Evolutionary conservation across 148 eudicot genomes (phyloP), one percentile per base, ranked within the genome.

Genomic region (Silene uniflora): DNA sequence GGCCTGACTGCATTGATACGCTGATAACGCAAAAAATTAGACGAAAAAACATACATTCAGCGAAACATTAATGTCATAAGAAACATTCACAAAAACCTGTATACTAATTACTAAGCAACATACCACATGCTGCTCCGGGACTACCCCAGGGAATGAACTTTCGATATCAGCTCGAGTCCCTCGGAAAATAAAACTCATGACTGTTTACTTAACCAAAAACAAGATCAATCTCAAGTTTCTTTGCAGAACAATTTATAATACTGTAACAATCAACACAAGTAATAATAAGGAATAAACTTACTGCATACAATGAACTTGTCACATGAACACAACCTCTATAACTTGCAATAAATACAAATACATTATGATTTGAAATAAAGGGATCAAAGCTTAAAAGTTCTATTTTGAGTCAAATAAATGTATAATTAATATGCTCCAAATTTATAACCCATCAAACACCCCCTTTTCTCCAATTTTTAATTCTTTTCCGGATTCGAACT

Each of bases 111-210:
- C 39, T 0, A 58, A 55, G 10, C 21, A 52, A 52, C 32, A 46
- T 89, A 94, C 98, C 97, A 90, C 78, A 17, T 91, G 91, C 32
- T 95, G 85, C 71, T 94, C 97, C 23, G 98, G 93, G 64, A 89
- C 80, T 79, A 90, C 79, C 23, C 88, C 93, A 10, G 95, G 87
- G 86, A 88, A 88, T 19, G 93, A 91, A 82, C 87, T 79, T 82
- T 94, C 98, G 27, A 91, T 83, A 81, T 91, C 97, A n/a, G 85
- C 86, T 73, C 96, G 85, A 60, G 86, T 84, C 74, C 98, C 98
- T 81, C 98, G 90, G 72, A 94, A 94, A 58, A 90, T 97, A 81
- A 91, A 94, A 78, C 98, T 91, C 98, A 91, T 94, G 83, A 64
- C 85, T 79, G 73, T 65, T 32, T 14, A 72, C 75, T 77, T 66